A percentile compares a stretch with the other conserved stretches of the same genome.
Conservation (phyloP, 495 filamentous ascomycete genomes). For the Hypoxylon perforatum region DNA sequence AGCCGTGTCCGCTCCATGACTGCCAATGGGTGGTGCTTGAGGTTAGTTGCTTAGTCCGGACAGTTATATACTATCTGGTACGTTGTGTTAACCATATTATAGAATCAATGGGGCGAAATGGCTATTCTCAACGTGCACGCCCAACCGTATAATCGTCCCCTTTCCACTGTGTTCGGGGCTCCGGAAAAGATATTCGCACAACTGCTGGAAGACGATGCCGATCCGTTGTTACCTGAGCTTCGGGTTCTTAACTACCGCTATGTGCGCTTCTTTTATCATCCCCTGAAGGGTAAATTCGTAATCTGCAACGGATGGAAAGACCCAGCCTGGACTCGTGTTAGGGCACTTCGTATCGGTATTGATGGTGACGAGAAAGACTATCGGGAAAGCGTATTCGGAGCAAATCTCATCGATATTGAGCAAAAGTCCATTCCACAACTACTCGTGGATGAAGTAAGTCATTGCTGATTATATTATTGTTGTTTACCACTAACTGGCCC, state of each 20-base stretch:
- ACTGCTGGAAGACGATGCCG: slow-evolving; percentile 82
- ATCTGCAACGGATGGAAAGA: slow-evolving; percentile 93
- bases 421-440: slow-evolving; percentile 85
- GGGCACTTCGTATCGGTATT: slow-evolving; percentile 80
- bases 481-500: slow-evolving; percentile 14
- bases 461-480: slow-evolving; percentile 1
- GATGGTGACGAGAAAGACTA: slow-evolving; percentile 89
- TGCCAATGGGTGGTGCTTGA: slow-evolving; percentile 94
- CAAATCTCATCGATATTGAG: slow-evolving; percentile 89
- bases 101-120: slow-evolving; percentile 96
- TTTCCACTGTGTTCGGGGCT: slow-evolving; percentile 88
- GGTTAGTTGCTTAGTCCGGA: slow-evolving; percentile 51
- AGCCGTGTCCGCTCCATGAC: slow-evolving; percentile 70
- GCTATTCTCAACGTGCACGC: slow-evolving; percentile 72
- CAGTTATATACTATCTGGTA: neutral
- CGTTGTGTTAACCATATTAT: slow-evolving; percentile 37
- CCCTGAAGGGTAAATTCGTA: slow-evolving; percentile 85
- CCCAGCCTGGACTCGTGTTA: slow-evolving; percentile 83
- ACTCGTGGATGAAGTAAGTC: slow-evolving; percentile 85
- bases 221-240: slow-evolving; percentile 78
- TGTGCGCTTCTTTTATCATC: slow-evolving; percentile 91
- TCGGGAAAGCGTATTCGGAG: slow-evolving; percentile 86
- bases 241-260: slow-evolving; percentile 90
- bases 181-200: slow-evolving; percentile 65
- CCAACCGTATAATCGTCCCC: slow-evolving; percentile 77